A percentile compares a stretch with the other conserved stretches of the same genome.
These are phyloP conservation scores for Pseudopyrenochaeta lycopersici DNA, from an alignment of 2,329 filamentous ascomycete genomes.

Conservation along the genomic window DNA sequence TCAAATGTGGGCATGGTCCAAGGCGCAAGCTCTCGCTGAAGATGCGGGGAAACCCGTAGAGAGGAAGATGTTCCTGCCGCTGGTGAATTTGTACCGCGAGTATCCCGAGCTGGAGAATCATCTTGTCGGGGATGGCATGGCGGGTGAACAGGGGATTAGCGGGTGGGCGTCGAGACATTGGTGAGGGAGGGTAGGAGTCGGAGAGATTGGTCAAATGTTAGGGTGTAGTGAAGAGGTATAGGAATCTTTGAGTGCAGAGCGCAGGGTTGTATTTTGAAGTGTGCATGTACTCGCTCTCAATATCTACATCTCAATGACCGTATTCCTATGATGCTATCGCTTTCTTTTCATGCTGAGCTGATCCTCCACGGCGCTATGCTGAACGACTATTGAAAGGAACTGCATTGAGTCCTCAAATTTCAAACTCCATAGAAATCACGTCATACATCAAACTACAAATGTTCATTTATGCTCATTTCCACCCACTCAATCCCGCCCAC, in stretches of 20 bases:
- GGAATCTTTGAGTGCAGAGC: too few species aligned
- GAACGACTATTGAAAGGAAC: not conserved
- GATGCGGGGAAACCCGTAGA: conserved; percentile 32
- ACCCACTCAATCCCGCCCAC: conserved; percentile 75
- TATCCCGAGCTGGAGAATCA: conserved; percentile 38
- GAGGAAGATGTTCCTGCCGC: conserved; percentile 56
- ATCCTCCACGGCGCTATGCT: not conserved
- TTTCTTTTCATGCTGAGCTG: not conserved
- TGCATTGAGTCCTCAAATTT: not conserved
- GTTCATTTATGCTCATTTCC: conserved; percentile 62
- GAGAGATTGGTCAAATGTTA: not conserved
- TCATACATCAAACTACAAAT: not conserved
- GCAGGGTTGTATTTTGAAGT: not conserved
- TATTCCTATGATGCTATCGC: not conserved
- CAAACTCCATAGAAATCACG: not conserved
- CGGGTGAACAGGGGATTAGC: not conserved
- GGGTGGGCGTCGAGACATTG: not conserved
- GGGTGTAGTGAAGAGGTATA: too few species aligned
- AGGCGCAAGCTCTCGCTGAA: conserved; percentile 42
- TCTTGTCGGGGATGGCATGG: conserved; percentile 4
- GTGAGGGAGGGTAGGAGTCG: not conserved
- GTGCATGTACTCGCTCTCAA: not conserved
- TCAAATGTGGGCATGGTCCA: conserved; percentile 52
- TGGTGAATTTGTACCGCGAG: conserved; percentile 55
- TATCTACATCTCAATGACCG: not conserved